A percentile compares a stretch with the other conserved stretches of the same genome.
Evolutionary conservation across 495 filamentous ascomycete species (phyloP).

Genomic region (Neurospora sp.): DNA sequence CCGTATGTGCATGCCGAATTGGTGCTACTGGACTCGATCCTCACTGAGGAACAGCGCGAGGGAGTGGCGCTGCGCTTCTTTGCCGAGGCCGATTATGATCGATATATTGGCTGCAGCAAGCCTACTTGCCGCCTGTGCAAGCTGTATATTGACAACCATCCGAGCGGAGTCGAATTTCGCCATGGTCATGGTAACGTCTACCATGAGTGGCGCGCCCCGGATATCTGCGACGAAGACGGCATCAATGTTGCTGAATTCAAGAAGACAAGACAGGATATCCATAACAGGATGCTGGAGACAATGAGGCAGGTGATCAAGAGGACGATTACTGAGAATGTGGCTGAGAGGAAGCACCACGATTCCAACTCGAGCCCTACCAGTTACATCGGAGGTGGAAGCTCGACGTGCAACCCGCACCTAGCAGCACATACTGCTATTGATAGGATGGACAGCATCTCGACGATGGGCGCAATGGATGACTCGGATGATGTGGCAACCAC

Average conservation of each 20-base stretch:
- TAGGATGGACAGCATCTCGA: background rate
- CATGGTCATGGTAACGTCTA: conserved; percentile 25
- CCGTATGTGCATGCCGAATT: too few relatives aligned
- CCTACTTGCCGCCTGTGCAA: conserved; percentile 29
- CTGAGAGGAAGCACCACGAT: conserved; percentile 2
- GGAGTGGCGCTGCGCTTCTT: conserved; percentile 14
- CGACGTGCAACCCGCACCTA: background rate
- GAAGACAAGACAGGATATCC: background rate
- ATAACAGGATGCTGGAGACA: conserved; percentile 5
- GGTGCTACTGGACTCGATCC: too few relatives aligned
- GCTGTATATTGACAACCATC: conserved; percentile 21
- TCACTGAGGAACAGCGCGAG: too few relatives aligned
- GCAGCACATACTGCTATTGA: background rate
- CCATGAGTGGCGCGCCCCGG: conserved; percentile 23
- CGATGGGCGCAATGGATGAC: background rate
- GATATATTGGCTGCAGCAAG: conserved; percentile 31
- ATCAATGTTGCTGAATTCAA: background rate
- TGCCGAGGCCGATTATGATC: conserved; percentile 12
- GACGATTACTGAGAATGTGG: background rate
- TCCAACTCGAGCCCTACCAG: conserved; percentile 8
- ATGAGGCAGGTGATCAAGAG: conserved; percentile 4
- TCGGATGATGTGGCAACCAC: background rate
- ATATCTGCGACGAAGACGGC: conserved; percentile 4
- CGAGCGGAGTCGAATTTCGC: conserved; percentile 13
- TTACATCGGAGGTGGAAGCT: background rate